These are phyloP conservation scores for Haematococcus sp. DNA, from an alignment of 139 green algal species.

Conservation along the genomic window DNA sequence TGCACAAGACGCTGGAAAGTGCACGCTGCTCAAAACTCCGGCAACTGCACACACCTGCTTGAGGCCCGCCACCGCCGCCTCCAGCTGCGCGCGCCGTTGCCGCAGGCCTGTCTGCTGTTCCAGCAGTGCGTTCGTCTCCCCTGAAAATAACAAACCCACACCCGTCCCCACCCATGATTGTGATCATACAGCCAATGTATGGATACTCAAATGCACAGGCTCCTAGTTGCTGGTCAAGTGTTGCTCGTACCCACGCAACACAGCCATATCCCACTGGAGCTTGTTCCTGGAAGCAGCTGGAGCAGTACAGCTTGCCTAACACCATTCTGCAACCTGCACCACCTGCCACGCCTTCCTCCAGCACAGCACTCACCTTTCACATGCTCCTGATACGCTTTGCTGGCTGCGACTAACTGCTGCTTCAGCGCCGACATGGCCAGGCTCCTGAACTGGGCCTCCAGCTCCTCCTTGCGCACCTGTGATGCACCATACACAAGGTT, in stretches of 20 bases:
- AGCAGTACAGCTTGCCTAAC: too few species aligned
- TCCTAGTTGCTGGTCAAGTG: neutral
- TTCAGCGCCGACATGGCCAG: constrained; percentile 21
- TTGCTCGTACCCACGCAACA: neutral
- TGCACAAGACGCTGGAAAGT: too few species aligned
- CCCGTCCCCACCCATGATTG: neutral
- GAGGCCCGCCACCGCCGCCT: constrained; percentile 24
- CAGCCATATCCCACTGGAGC: neutral
- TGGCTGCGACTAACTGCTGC: neutral
- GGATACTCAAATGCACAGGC: too few species aligned
- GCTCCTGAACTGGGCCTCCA: constrained; percentile 28
- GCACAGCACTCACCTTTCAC: constrained; percentile 1
- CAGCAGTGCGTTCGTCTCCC: constrained; percentile 45
- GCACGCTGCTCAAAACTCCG: too few species aligned
- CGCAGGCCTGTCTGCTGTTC: constrained; percentile 49
- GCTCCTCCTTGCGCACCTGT: constrained; percentile 7
- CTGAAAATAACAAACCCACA: neutral
- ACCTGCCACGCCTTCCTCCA: too few species aligned
- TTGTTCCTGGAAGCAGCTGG: too few species aligned
- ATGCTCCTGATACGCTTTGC: neutral
- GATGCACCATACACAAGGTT: too few species aligned
- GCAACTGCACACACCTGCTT: too few species aligned
- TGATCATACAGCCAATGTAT: too few species aligned
- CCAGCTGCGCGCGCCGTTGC: constrained; percentile 37
- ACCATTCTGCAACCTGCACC: too few species aligned